A percentile compares a stretch with the other conserved stretches of the same genome.
phyloP scores from a whole-genome alignment of 2,329 filamentous ascomycete species.

The Thielaviopsis punctulata region DNA sequence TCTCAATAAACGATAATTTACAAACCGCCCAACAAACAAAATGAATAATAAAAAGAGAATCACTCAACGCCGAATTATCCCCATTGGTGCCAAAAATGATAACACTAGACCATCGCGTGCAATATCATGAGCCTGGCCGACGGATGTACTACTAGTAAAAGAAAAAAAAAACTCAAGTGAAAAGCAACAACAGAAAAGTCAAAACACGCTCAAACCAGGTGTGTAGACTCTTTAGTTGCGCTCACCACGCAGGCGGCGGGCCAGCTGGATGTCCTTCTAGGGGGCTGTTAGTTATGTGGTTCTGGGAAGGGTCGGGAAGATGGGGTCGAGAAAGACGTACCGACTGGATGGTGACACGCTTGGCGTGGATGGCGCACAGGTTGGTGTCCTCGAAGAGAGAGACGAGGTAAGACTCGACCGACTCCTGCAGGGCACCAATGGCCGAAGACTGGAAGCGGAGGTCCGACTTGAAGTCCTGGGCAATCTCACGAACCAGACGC shows the following conservation, averaged over 20 bases:
- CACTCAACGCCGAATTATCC: constrained; percentile 11
- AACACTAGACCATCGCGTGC: constrained; percentile 11
- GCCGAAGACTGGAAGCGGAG: constrained; percentile 97
- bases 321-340: neutral
- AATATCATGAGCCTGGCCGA: constrained; percentile 7
- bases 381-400: constrained; percentile 98
- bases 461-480: constrained; percentile 87
- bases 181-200: neutral
- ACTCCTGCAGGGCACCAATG: constrained; percentile 94
- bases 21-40: constrained; percentile 13
- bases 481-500: constrained; percentile 92
- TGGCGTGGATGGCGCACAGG: constrained; percentile 95
- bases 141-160: constrained; percentile 3
- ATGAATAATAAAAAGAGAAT: constrained; percentile 9
- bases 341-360: constrained; percentile 94
- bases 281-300: constrained; percentile 1
- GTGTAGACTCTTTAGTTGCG: constrained; percentile 47
- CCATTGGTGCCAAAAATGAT: constrained; percentile 8
- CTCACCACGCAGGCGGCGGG: constrained; percentile 86
- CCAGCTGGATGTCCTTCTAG: constrained; percentile 84
- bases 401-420: constrained; percentile 95
- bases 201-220: neutral
- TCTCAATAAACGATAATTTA: constrained; percentile 12
- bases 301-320: neutral
- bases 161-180: constrained; percentile 2